Base-by-base conservation (phyloP, 495 filamentous ascomycete species). In the Neurospora sp. region DNA sequence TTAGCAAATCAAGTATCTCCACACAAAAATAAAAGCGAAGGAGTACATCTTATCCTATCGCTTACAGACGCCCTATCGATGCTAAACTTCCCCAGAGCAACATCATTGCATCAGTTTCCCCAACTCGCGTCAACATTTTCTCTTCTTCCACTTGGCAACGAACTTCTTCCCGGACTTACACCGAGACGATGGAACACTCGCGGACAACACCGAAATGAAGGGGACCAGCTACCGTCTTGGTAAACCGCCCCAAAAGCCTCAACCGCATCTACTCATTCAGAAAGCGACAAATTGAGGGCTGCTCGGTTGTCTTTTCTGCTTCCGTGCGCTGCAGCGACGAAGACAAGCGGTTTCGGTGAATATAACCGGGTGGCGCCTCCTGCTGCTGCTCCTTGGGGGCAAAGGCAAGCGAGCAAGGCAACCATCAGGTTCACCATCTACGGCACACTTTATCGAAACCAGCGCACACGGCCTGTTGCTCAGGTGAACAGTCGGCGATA, bases 401-500 rank as follows among this genome's bases (percentile, higher is more conserved):
- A 21, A 69, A 24, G 38, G 73, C n/a, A 42, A 73, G 38, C 71
- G 54, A 37, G 19, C 37, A 42, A 48, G 45, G 38, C 39, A 74
- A 31, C 54, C 69, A 31, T 15, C 24, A 21, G 45, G 1, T 59
- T 59, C 24, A 15, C 2, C 39, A 5, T 71, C 69, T 38, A 17
- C 37, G 24, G 71, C 28, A n/a, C 39, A 70, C 69, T 69, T 71
- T 38, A n/a, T 71, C 48, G 45, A 39, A 71, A 39, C 21, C 69
- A 70, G 24, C 42, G 59, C 72, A 70, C 69, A 66, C 37, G 39
- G 62, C 39, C 19, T 62, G 39, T 45, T 66, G 19, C 72, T 73
- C 69, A 73, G 48, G 69, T 73, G 72, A 70, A 70, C 69, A 36
- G 28, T 73, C 62, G 38, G 34, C 37, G 43, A 42, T 71, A 71